Conservation (phyloP, 2,329 filamentous ascomycete species). For the Aspergillus ochraceoroseus region DNA sequence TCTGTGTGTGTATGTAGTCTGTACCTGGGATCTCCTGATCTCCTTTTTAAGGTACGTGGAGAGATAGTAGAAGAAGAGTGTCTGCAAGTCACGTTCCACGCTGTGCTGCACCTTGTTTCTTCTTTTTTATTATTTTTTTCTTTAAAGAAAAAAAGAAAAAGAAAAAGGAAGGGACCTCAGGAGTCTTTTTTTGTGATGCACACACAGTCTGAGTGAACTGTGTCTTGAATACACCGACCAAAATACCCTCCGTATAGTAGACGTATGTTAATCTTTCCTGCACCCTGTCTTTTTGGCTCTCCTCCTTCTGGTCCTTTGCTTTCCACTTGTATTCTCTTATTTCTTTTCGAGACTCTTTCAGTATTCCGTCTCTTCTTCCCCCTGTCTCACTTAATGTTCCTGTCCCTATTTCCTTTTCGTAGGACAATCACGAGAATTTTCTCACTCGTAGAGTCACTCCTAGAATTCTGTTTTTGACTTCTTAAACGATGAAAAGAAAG, state of each 20-base stretch:
- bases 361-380: slow-evolving; percentile 12
- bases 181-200: slow-evolving; percentile 18
- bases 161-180: slow-evolving; percentile 13
- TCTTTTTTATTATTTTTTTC: slow-evolving; percentile 3
- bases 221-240: slow-evolving; percentile 24
- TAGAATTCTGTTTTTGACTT: slow-evolving; percentile 24
- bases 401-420: slow-evolving; percentile 7
- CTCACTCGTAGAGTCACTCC: slow-evolving; percentile 20
- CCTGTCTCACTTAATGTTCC: slow-evolving; percentile 10
- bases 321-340: background rate
- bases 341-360: slow-evolving; percentile 9
- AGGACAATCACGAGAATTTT: slow-evolving; percentile 10
- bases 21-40: slow-evolving; percentile 9
- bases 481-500: slow-evolving; percentile 29
- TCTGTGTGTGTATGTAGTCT: too few relatives aligned
- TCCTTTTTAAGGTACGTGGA: slow-evolving; percentile 6
- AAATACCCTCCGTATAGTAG: slow-evolving; percentile 22
- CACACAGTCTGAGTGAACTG: slow-evolving; percentile 18
- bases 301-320: too few relatives aligned
- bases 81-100: slow-evolving; percentile 20
- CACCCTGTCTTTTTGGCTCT: slow-evolving; percentile 12
- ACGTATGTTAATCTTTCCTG: slow-evolving; percentile 23
- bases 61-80: background rate
- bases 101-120: slow-evolving; percentile 11
- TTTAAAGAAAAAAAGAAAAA: slow-evolving; percentile 12